Evolutionary conservation across 2,329 filamentous ascomycete genomes (phyloP).

Genomic region (Pleoardoris graminearum): DNA sequence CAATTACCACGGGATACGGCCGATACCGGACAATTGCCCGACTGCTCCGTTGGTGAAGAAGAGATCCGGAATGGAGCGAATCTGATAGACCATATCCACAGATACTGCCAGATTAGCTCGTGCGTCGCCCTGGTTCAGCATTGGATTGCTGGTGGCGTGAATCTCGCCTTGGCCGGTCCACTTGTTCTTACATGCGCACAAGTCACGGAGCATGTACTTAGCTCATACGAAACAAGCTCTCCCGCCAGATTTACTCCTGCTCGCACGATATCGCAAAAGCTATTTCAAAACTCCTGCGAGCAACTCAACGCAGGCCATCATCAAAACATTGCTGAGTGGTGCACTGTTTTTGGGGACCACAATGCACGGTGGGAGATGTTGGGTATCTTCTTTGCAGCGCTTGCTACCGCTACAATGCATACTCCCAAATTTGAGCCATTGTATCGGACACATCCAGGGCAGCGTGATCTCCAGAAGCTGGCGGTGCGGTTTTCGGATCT

Average conservation of each 20-base stretch:
- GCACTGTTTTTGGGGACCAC: constrained; percentile 17
- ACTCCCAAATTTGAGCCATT: constrained; percentile 43
- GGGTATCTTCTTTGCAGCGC: constrained; percentile 43
- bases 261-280: background rate
- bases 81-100: constrained; percentile 8
- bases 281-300: constrained; percentile 17
- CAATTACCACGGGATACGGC: constrained; percentile 21
- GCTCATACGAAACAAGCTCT: constrained; percentile 6
- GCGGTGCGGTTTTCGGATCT: constrained; percentile 34
- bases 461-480: constrained; percentile 1
- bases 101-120: constrained; percentile 12
- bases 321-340: constrained; percentile 10
- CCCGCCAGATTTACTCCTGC: constrained; percentile 1
- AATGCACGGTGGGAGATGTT: constrained; percentile 49
- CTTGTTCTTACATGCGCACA: constrained; percentile 26
- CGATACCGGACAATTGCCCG: constrained; percentile 5
- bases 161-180: constrained; percentile 29
- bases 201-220: constrained; percentile 13
- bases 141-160: constrained; percentile 29
- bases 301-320: constrained; percentile 10
- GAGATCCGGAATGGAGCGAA: constrained; percentile 3
- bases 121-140: constrained; percentile 23
- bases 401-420: constrained; percentile 1
- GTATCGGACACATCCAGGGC: background rate
- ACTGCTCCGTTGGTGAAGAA: background rate